phyloP scores from a whole-genome alignment of 164 flowering plant species.

The Akebia trifoliata region DNA sequence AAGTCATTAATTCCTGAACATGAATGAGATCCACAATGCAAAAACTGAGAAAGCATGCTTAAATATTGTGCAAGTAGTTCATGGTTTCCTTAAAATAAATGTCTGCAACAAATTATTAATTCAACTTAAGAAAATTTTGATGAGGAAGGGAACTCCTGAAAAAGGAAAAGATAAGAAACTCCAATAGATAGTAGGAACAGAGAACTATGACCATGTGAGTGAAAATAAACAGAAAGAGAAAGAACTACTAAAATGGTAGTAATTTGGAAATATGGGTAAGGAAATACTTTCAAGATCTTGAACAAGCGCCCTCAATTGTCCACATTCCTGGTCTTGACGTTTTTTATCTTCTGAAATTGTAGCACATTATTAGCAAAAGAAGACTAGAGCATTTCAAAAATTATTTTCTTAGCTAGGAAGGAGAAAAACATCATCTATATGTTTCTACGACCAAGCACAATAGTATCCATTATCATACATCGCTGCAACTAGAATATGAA shows the following conservation, averaged over 20 bases:
- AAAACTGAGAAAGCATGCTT: too few relatives aligned
- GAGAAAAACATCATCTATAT: not conserved
- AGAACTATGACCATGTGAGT: not conserved
- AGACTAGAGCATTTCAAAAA: not conserved
- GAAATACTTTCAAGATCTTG: constrained; percentile 72
- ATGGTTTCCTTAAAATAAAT: too few relatives aligned
- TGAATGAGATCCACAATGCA: too few relatives aligned
- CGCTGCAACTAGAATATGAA: not conserved
- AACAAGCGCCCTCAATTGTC: constrained; percentile 63
- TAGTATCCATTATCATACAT: not conserved
- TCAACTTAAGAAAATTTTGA: too few relatives aligned
- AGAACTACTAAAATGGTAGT: not conserved
- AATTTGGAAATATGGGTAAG: not conserved
- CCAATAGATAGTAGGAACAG: not conserved
- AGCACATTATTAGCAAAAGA: not conserved
- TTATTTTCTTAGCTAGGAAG: not conserved
- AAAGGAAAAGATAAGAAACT: not conserved
- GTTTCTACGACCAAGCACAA: not conserved
- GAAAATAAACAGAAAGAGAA: not conserved
- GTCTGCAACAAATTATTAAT: too few relatives aligned
- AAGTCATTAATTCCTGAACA: too few relatives aligned
- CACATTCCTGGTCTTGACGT: constrained; percentile 47
- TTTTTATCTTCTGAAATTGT: constrained; percentile 49
- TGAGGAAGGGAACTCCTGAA: not conserved
- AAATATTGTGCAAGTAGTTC: too few relatives aligned